Evolutionary conservation across 495 filamentous ascomycete species (phyloP), one percentile per base, ranked within the genome.

Genomic region (Bathelium albidoporum): DNA sequence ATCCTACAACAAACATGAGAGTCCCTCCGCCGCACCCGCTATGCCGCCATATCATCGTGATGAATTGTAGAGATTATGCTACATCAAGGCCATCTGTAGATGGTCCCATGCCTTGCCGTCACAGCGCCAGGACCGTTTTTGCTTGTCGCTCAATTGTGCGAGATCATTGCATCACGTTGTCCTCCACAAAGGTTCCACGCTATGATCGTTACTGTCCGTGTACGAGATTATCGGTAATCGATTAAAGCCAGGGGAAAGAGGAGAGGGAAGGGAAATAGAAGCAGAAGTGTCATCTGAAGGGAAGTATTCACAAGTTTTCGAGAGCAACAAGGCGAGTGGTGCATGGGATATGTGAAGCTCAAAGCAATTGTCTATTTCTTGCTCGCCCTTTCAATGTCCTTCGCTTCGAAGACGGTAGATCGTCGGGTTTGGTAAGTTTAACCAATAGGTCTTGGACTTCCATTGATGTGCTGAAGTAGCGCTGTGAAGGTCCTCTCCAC

Each of bases 401-500:
- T 49, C n/a, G 10, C 44, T 5, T 49, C 16, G 5, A 49, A 20
- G 5, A 20, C 44, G 18, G n/a, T 20, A 12, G n/a, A 49, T 49
- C 11, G 14, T 2, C n/a, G 44, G 5, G 34, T 11, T 20, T 7
- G 2, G 20, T 9, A 3, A 11, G 12, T 26, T 64, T 52, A 67
- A 29, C 29, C 59, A 34, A 67, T 58, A 7, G 62, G 43, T 24
- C 65, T 22, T 20, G 63, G 65, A 55, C 39, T 67, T 60, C 67
- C 62, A 59, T 75, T 73, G 49, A 76, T 76, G 31, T 76, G 74
- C 60, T 76, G 73, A 44, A 76, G 73, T 59, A 76, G 60, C 43
- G 68, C 67, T 64, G 66, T 49, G 69, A 55, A 55, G 5, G 49
- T 55, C 49, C 59, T 52, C 63, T 65, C 60, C 20, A 96, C 91